Conservation (phyloP, 2,329 filamentous ascomycete species). For the Clarireedia hainanense region DNA sequence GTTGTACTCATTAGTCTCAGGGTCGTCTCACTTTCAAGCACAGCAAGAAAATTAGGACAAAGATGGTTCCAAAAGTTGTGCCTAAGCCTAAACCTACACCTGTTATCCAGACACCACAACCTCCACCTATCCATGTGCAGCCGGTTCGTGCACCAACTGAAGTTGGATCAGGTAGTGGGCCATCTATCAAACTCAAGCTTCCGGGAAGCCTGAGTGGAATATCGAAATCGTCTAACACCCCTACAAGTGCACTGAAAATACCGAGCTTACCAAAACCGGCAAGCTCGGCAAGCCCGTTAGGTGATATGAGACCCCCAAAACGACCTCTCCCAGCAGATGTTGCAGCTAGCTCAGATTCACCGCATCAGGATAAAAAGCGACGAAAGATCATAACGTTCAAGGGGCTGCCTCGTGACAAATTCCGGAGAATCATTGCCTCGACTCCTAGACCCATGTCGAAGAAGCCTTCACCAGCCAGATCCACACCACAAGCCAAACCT, state of each 20-base stretch:
- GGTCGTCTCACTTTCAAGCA: constrained; percentile 25
- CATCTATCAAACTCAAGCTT: constrained; percentile 4
- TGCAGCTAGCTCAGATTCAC: constrained; percentile 4
- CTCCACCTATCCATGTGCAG: not conserved
- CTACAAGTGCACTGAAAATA: not conserved
- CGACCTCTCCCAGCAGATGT: constrained; percentile 15
- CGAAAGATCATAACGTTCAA: constrained; percentile 10
- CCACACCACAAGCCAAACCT: not conserved
- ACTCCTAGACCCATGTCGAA: constrained; percentile 15
- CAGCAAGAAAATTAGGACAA: constrained; percentile 24
- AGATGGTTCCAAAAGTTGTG: not conserved
- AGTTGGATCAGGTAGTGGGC: not conserved
- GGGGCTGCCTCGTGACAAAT: constrained; percentile 11
- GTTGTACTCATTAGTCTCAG: constrained; percentile 14
- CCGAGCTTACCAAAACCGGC: not conserved
- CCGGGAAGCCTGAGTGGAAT: not conserved
- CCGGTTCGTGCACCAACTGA: not conserved
- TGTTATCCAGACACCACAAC: not conserved
- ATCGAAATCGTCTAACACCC: not conserved
- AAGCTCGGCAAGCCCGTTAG: constrained; percentile 1
- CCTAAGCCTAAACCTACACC: constrained; percentile 3
- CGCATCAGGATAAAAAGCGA: constrained; percentile 6
- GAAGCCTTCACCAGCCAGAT: constrained; percentile 4
- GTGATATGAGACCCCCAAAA: constrained; percentile 19
- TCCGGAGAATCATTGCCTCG: constrained; percentile 15